Conservation (phyloP, 2,329 filamentous ascomycete species). For the Lecanicillium sp. region DNA sequence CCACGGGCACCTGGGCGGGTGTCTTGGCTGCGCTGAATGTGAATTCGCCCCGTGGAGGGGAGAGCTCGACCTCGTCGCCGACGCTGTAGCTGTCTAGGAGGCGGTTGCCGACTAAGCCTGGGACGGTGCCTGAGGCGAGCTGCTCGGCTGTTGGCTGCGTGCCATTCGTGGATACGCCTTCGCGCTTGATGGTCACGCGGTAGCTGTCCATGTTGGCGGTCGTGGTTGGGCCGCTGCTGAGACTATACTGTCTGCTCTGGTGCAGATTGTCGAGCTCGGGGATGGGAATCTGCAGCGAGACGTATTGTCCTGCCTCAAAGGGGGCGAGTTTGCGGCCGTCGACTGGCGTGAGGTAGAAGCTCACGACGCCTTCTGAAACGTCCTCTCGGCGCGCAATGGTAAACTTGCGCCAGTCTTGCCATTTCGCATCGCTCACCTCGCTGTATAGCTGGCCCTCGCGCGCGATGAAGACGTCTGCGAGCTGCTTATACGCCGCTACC, state of each 20-base stretch:
- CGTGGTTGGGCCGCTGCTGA: constrained; percentile 46
- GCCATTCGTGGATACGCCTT: constrained; percentile 16
- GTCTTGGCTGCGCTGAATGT: constrained; percentile 42
- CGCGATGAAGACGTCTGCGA: constrained; percentile 63
- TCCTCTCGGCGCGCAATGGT: constrained; percentile 50
- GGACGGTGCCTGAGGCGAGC: constrained; percentile 22
- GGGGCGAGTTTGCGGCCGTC: constrained; percentile 48
- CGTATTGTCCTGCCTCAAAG: constrained; percentile 66
- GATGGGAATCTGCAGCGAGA: constrained; percentile 56
- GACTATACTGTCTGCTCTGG: constrained; percentile 68
- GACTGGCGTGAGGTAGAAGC: constrained; percentile 58
- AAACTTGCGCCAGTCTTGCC: constrained; percentile 43
- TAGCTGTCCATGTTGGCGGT: constrained; percentile 46
- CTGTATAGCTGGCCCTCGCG: constrained; percentile 56
- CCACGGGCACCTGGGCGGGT: constrained; percentile 41
- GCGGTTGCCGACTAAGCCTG: constrained; percentile 44
- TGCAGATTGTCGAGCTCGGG: constrained; percentile 48
- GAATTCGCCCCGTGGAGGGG: constrained; percentile 52
- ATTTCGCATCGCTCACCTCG: constrained; percentile 22
- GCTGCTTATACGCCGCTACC: constrained; percentile 61
- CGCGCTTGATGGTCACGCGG: constrained; percentile 67
- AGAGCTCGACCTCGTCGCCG: constrained; percentile 46
- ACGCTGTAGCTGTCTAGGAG: constrained; percentile 39
- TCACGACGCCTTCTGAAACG: constrained; percentile 54
- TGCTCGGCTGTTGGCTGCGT: constrained; percentile 19